phyloP scores from a whole-genome alignment of 768 basidiomycete genomes.

The Sistotremastrum suecicum region DNA sequence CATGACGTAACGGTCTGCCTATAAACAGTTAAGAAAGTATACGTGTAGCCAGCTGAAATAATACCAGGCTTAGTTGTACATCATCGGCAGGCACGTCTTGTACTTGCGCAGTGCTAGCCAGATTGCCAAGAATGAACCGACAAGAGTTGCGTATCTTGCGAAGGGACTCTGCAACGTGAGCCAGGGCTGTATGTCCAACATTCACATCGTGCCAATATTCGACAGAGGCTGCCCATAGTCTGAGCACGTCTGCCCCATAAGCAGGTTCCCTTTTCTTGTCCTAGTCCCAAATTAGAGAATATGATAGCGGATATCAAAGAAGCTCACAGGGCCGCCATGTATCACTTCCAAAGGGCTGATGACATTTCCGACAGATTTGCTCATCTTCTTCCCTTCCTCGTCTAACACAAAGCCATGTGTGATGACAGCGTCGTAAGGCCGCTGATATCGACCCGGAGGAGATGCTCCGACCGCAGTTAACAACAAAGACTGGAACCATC shows the following conservation, averaged over 20 bases:
- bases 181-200: constrained; percentile 64
- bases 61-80: constrained; percentile 48
- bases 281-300: constrained; percentile 20
- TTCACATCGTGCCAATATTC: constrained; percentile 85
- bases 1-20: constrained; percentile 83
- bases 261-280: constrained; percentile 57
- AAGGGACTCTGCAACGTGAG: constrained; percentile 60
- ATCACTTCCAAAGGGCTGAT: constrained; percentile 74
- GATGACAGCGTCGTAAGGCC: constrained; percentile 67
- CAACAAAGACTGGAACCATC: constrained; percentile 96
- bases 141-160: constrained; percentile 79
- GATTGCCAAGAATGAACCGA: constrained; percentile 76
- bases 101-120: constrained; percentile 26
- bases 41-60: neutral
- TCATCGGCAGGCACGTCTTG: constrained; percentile 13
- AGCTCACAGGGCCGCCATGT: constrained; percentile 55
- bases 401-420: constrained; percentile 98
- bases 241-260: constrained; percentile 75
- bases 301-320: neutral
- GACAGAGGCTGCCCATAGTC: constrained; percentile 84
- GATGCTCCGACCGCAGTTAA: constrained; percentile 54
- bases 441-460: constrained; percentile 12
- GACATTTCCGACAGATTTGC: constrained; percentile 91
- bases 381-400: constrained; percentile 86
- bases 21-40: neutral